Conservation (phyloP, 1,139 yeast genomes). For the Saccharomyces hybrid region DNA sequence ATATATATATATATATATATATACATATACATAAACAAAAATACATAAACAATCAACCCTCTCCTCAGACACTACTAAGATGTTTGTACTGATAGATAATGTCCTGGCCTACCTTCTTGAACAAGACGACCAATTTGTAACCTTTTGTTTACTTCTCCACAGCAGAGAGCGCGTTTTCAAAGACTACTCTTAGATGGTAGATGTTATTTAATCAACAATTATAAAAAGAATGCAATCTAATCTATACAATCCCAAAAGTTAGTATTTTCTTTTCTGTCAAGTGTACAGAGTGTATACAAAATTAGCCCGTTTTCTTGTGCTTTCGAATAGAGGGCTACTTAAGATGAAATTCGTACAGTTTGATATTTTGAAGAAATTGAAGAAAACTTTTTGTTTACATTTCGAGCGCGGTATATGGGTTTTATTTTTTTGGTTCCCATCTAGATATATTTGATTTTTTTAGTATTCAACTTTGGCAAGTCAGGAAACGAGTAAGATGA, state of each 20-base stretch:
- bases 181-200: background rate
- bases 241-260: background rate
- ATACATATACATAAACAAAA: background rate
- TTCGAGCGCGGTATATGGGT: background rate
- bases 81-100: slow-evolving; percentile 1
- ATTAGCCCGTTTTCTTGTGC: background rate
- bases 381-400: background rate
- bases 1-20: no score
- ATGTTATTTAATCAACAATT: background rate
- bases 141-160: background rate
- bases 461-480: background rate
- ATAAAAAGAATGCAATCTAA: background rate
- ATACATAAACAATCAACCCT: slow-evolving; percentile 1
- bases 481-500: background rate
- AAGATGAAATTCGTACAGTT: background rate
- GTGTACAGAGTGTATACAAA: background rate
- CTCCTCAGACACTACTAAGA: slow-evolving; percentile 53
- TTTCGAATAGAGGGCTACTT: background rate
- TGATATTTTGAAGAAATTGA: background rate
- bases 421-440: background rate
- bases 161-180: background rate
- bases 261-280: background rate
- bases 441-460: background rate
- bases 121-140: background rate
- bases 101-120: slow-evolving; percentile 1